Conservation (phyloP, 164 flowering plant genomes). For the Chimonanthus salicifolius region DNA sequence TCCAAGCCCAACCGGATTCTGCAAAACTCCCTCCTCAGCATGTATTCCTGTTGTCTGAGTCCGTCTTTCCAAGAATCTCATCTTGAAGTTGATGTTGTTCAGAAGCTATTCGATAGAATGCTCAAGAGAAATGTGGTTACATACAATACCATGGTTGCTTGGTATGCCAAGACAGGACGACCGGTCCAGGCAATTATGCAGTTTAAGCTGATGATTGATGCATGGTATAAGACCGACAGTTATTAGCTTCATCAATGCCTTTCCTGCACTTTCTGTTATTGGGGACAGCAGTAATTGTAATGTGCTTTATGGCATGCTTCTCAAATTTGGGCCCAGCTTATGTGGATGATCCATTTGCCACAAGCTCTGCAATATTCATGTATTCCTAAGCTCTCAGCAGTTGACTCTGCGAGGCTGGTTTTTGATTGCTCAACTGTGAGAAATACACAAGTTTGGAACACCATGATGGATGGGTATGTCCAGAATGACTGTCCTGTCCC, state of each 20-base stretch:
- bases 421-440: conserved; percentile 48
- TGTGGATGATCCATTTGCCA: conserved; percentile 57
- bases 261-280: conserved; percentile 58
- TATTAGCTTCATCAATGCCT: conserved; percentile 73
- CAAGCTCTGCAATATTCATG: conserved; percentile 68
- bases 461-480: conserved; percentile 78
- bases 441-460: conserved; percentile 85
- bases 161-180: conserved; percentile 59
- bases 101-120: conserved; percentile 55
- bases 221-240: conserved; percentile 53
- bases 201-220: conserved; percentile 55
- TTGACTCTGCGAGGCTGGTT: conserved; percentile 52
- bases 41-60: conserved; percentile 59
- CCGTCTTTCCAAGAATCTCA: conserved; percentile 5
- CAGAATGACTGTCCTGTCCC: conserved; percentile 42
- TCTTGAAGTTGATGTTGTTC: conserved; percentile 36
- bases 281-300: conserved; percentile 27
- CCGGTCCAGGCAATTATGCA: conserved; percentile 37
- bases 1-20: conserved; percentile 53
- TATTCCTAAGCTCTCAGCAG: conserved; percentile 56
- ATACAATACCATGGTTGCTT: conserved; percentile 75
- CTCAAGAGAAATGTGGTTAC: conserved; percentile 64
- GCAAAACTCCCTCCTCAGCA: conserved; percentile 68
- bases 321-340: conserved; percentile 54
- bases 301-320: conserved; percentile 56